Conservation (phyloP, 768 basidiomycete species). For the Kondoa subrosea region DNA sequence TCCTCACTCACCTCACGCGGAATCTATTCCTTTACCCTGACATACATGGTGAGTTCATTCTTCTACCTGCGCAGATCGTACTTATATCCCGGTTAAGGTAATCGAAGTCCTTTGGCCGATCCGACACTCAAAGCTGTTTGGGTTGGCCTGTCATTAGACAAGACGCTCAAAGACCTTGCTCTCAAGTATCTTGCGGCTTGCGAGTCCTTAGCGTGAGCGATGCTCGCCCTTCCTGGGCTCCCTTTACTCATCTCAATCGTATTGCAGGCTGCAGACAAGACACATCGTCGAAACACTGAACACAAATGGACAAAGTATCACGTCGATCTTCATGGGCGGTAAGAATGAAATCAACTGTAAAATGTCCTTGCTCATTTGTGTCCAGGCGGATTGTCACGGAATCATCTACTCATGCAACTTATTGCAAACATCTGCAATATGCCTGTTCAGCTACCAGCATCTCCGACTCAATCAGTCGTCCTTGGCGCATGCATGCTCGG, state of each 20-base stretch:
- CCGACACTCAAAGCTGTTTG: slow-evolving; percentile 86
- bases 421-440: slow-evolving; percentile 68
- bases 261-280: slow-evolving; percentile 32
- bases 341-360: background rate
- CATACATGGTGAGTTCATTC: slow-evolving; percentile 49
- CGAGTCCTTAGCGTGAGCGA: slow-evolving; percentile 68
- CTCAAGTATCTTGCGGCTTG: slow-evolving; percentile 78
- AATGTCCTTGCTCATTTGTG: slow-evolving; percentile 32
- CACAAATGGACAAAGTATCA: slow-evolving; percentile 61
- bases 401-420: slow-evolving; percentile 68
- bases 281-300: slow-evolving; percentile 87
- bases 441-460: slow-evolving; percentile 64
- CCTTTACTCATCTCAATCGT: too few relatives aligned
- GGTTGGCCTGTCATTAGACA: slow-evolving; percentile 64
- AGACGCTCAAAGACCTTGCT: slow-evolving; percentile 61
- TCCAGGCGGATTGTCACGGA: slow-evolving; percentile 71
- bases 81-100: slow-evolving; percentile 45
- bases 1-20: slow-evolving; percentile 68
- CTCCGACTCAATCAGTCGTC: slow-evolving; percentile 64
- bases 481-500: slow-evolving; percentile 88
- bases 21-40: slow-evolving; percentile 85
- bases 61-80: too few relatives aligned
- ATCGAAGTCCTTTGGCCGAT: slow-evolving; percentile 90
- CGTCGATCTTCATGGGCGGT: slow-evolving; percentile 60
- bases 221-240: slow-evolving; percentile 35